Base-by-base conservation (phyloP, 768 basidiomycete genomes). In the Rhodosporidiobolus sp. region DNA sequence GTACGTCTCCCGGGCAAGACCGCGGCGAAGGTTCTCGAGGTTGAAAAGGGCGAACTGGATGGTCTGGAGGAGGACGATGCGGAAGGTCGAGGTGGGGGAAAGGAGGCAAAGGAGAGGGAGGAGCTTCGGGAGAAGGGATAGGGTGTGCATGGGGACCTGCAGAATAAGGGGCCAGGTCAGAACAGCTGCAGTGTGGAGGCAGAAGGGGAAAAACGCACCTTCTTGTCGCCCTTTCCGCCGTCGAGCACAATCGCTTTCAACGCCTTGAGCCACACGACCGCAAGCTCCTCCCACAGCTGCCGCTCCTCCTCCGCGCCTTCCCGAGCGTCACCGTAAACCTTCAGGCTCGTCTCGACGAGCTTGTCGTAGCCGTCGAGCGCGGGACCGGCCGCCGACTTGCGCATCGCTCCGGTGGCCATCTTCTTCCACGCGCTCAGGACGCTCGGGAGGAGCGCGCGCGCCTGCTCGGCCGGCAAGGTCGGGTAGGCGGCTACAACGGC, bases 1-100 rank as follows among this genome's bases (percentile, higher is more conserved):
- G 60, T 75, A 75, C 3, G 70, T 32, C 49, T 75, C 74, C 16
- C 74, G 70, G 1, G 74, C 74, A 26, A 75, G 63, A 6, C 74
- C 74, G 50, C 74, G 63, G 6, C 70, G 63, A 11, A 75, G 70
- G 60, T 75, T 75, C n/a, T 75, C 74, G 49, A 75, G 49, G 63
- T 75, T 75, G 74, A 75, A 75, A 12, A 75, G 45, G 20, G 74
- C 59, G 28, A 69, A 30, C 34, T 75, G 74, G 11, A 72, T 11
- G 0, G 67, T 72, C 24, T 66, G 34, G 22, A 75, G 74, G 32
- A 75, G 58, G 5, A 55, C 24, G 1, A n/a, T 16, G 43, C 63
- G 58, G 52, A 69, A 49, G 3, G 64, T 26, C 2, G 58, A 61
- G 11, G 60, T 14, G 0, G 67, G 19, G 4, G 63, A 7, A 7